These are phyloP conservation scores for Pleurotus pulmonarius DNA, from an alignment of 768 basidiomycete genomes.

Conservation along the genomic window DNA sequence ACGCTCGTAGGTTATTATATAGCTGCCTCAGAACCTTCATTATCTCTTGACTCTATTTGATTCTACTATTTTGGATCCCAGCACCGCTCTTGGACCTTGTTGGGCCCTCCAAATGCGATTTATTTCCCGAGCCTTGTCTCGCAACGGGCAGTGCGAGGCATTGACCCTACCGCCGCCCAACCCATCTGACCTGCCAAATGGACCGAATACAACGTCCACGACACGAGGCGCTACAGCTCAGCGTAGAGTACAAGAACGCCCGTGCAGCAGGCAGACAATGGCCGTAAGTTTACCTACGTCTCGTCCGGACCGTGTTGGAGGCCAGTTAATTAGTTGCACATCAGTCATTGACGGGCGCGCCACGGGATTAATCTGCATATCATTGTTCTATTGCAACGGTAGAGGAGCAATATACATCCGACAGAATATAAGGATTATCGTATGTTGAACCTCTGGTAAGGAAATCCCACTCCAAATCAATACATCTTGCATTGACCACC, in stretches of 20 bases:
- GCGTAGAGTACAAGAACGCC: too few species aligned
- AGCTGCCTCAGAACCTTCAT: too few species aligned
- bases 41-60: too few species aligned
- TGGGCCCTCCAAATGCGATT: not conserved
- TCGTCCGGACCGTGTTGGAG: too few species aligned
- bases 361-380: not conserved
- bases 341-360: not conserved
- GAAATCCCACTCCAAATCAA: slow-evolving; percentile 6
- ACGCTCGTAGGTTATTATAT: too few species aligned
- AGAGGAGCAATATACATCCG: not conserved
- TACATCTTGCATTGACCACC: not conserved
- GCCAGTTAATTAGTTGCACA: too few species aligned
- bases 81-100: too few species aligned
- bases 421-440: not conserved
- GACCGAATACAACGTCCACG: too few species aligned
- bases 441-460: slow-evolving; percentile 3
- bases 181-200: not conserved
- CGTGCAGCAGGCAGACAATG: too few species aligned
- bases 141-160: not conserved
- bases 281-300: too few species aligned
- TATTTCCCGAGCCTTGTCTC: not conserved
- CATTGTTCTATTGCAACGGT: not conserved
- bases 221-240: too few species aligned
- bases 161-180: not conserved
- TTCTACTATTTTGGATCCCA: too few species aligned